Conservation (phyloP, 139 green algal genomes). For the Chlamydomonas asymmetrica region DNA sequence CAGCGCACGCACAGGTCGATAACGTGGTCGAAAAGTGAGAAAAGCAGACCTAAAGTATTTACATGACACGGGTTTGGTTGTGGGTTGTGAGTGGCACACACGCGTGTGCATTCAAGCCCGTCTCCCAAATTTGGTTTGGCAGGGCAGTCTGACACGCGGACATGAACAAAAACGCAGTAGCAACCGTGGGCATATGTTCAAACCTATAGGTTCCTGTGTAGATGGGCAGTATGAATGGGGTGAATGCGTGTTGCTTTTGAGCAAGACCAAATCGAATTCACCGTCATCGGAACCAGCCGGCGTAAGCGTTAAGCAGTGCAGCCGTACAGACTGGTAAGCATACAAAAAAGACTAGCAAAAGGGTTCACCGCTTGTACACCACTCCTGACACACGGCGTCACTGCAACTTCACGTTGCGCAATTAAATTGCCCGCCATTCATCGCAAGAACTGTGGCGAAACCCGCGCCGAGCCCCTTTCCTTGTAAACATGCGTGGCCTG, state of each 20-base stretch:
- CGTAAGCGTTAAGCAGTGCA: too few species aligned
- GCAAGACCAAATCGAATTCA: background rate
- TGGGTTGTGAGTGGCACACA: background rate
- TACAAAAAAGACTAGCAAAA: too few species aligned
- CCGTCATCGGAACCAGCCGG: too few species aligned
- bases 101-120: background rate
- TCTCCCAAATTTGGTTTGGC: background rate
- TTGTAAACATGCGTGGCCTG: too few species aligned
- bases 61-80: background rate
- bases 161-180: too few species aligned
- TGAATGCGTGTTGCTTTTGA: background rate
- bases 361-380: background rate
- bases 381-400: background rate
- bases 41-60: background rate
- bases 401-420: background rate
- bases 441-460: too few species aligned
- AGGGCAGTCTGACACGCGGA: background rate
- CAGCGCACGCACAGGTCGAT: background rate
- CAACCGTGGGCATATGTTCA: background rate
- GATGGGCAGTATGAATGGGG: background rate
- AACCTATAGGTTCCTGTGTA: too few species aligned
- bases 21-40: background rate
- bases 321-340: too few species aligned
- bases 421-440: background rate
- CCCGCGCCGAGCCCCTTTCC: too few species aligned